Conservation (phyloP, 768 basidiomycete genomes). For the Tulasnella calospora region DNA sequence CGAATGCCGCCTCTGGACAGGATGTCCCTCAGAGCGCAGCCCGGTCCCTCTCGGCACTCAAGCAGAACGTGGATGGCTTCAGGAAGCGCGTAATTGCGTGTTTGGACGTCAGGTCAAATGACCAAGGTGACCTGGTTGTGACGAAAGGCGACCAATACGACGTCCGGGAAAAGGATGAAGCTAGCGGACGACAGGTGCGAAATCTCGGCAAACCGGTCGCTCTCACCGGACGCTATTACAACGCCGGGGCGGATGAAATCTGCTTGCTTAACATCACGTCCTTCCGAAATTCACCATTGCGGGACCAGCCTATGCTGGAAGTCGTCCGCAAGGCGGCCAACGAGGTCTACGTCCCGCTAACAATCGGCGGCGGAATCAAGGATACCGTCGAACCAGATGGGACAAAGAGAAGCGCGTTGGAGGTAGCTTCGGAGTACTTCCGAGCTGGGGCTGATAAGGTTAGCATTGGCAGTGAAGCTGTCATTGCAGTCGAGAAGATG, state of each 20-base stretch:
- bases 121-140: constrained; percentile 92
- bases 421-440: constrained; percentile 95
- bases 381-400: constrained; percentile 95
- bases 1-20: neutral
- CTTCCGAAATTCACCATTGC: constrained; percentile 92
- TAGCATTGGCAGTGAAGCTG: constrained; percentile 94
- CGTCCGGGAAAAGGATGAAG: constrained; percentile 70
- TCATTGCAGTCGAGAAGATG: constrained; percentile 84
- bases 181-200: constrained; percentile 61
- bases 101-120: constrained; percentile 95
- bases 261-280: constrained; percentile 99
- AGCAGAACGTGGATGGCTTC: constrained; percentile 49
- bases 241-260: constrained; percentile 88
- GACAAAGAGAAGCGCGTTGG: constrained; percentile 75
- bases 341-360: constrained; percentile 91
- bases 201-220: constrained; percentile 97
- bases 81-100: constrained; percentile 96
- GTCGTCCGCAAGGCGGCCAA: constrained; percentile 87
- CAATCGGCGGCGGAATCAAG: constrained; percentile 97
- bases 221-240: constrained; percentile 80
- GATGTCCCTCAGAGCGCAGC: constrained; percentile 4
- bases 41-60: neutral
- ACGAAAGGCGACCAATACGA: constrained; percentile 99
- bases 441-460: constrained; percentile 98
- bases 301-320: constrained; percentile 96